These are phyloP conservation scores for Aspergillus taichungensis DNA, from an alignment of 495 filamentous ascomycete genomes.

Conservation along the genomic window DNA sequence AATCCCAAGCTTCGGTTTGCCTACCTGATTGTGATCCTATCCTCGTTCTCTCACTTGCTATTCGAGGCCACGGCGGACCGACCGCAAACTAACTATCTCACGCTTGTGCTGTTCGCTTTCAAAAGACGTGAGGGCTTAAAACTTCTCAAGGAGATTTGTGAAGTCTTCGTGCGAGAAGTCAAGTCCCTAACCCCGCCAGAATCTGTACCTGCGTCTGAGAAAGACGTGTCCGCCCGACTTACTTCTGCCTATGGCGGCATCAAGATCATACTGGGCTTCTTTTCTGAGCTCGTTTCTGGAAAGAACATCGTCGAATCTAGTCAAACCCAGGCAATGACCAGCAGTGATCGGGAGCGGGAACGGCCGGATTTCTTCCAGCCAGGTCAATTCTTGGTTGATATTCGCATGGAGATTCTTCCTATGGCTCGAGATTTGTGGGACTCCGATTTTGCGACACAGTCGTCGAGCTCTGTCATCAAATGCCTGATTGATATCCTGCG, in stretches of 20 bases:
- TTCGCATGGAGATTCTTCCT: slow-evolving; percentile 75
- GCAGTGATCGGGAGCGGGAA: slow-evolving; percentile 46
- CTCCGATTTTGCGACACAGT: slow-evolving; percentile 57
- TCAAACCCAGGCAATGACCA: slow-evolving; percentile 54
- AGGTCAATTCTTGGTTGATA: slow-evolving; percentile 77
- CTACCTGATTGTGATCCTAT: slow-evolving; percentile 74
- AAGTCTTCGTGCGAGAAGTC: slow-evolving; percentile 63
- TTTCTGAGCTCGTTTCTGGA: slow-evolving; percentile 60
- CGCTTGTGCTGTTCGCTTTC: slow-evolving; percentile 75
- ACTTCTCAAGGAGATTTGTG: slow-evolving; percentile 61
- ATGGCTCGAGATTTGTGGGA: slow-evolving; percentile 78
- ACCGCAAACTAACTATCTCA: slow-evolving; percentile 56
- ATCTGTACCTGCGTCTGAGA: slow-evolving; percentile 28
- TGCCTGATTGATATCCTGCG: slow-evolving; percentile 77
- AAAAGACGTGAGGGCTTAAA: slow-evolving; percentile 71
- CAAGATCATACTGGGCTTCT: slow-evolving; percentile 78
- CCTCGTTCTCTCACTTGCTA: slow-evolving; percentile 66
- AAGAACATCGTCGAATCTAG: slow-evolving; percentile 71
- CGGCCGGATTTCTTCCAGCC: slow-evolving; percentile 60
- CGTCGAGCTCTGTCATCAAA: slow-evolving; percentile 63
- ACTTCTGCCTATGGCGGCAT: slow-evolving; percentile 58
- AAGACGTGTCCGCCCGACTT: slow-evolving; percentile 39
- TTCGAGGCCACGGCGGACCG: slow-evolving; percentile 60
- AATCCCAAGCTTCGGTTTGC: slow-evolving; percentile 49
- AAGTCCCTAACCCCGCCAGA: slow-evolving; percentile 33